Evolutionary conservation across 306 rosid species (phyloP).

Genomic region (Sesbania bispinosa): DNA sequence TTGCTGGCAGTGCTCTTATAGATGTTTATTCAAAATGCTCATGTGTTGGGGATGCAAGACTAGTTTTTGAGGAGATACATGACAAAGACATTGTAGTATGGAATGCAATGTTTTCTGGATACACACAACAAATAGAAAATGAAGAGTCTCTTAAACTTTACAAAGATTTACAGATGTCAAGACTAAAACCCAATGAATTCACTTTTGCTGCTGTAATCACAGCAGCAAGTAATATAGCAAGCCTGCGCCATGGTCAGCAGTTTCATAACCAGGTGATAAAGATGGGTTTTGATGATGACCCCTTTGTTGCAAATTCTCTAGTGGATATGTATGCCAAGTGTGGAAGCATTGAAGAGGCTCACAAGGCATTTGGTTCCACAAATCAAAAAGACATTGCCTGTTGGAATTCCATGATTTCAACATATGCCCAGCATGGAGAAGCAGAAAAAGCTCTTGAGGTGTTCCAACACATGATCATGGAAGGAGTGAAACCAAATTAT

Average conservation of each 20-base stretch:
- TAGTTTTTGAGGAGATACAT: conserved; percentile 65
- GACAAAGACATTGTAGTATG: conserved; percentile 81
- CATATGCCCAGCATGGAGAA: conserved; percentile 87
- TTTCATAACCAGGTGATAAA: conserved; percentile 80
- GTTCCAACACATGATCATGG: conserved; percentile 54
- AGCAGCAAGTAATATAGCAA: conserved; percentile 67
- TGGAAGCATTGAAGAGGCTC: conserved; percentile 72
- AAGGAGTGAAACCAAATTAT: conserved; percentile 56
- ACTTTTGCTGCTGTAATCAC: conserved; percentile 71
- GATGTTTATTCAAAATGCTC: conserved; percentile 90
- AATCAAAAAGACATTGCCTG: conserved; percentile 62
- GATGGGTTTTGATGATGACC: conserved; percentile 62
- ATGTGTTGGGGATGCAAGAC: conserved; percentile 54
- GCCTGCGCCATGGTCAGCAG: conserved; percentile 74
- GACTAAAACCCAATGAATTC: conserved; percentile 69
- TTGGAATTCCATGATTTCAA: conserved; percentile 88
- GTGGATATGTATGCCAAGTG: conserved; percentile 92
- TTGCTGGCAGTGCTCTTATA: conserved; percentile 77
- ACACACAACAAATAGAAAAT: conserved; percentile 49
- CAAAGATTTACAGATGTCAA: conserved; percentile 49
- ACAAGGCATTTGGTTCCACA: conserved; percentile 44
- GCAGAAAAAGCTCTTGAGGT: conserved; percentile 58
- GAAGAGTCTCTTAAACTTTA: conserved; percentile 76
- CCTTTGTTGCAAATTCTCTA: conserved; percentile 67
- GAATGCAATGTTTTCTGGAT: conserved; percentile 84